Conservation (phyloP, 202 grass and related monocot species). For the Panicum virgatum region DNA sequence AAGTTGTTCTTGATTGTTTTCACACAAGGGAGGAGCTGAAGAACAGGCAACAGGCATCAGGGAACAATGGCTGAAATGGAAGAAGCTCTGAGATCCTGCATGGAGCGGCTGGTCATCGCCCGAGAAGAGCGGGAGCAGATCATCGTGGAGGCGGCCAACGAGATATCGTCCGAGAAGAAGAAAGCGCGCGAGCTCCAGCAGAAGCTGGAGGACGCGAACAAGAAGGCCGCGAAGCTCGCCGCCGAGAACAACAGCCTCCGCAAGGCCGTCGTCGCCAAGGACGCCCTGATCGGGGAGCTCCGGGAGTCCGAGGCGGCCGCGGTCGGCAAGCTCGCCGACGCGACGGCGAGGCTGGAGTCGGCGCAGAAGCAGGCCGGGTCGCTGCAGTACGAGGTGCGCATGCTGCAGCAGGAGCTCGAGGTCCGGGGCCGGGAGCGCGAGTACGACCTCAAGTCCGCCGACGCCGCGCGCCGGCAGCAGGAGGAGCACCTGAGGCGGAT, state of each 20-base stretch:
- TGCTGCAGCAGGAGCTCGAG: conserved; percentile 87
- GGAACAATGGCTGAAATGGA: conserved; percentile 42
- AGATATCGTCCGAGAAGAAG: conserved; percentile 54
- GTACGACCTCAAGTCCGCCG: conserved; percentile 72
- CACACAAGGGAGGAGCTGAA: neutral
- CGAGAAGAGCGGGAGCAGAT: conserved; percentile 80
- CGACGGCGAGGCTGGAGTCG: conserved; percentile 49
- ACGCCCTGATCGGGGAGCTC: conserved; percentile 53
- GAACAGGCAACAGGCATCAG: conserved; percentile 19
- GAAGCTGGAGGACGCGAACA: conserved; percentile 49
- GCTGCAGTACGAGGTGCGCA: conserved; percentile 76
- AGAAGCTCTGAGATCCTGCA: conserved; percentile 51
- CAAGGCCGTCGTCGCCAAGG: conserved; percentile 58
- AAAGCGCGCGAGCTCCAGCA: conserved; percentile 47
- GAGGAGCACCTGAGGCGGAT: conserved; percentile 62
- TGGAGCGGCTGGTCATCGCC: conserved; percentile 50
- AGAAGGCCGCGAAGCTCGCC: conserved; percentile 46
- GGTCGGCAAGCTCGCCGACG: conserved; percentile 45
- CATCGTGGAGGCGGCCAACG: conserved; percentile 41
- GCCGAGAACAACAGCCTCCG: conserved; percentile 57
- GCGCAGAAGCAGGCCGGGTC: conserved; percentile 63
- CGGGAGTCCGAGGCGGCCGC: conserved; percentile 33
- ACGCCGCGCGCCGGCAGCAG: conserved; percentile 69
- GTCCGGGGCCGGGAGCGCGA: conserved; percentile 78
- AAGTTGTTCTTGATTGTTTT: neutral